phyloP scores from a whole-genome alignment of 306 rosid genomes.

The Morella rubra region DNA sequence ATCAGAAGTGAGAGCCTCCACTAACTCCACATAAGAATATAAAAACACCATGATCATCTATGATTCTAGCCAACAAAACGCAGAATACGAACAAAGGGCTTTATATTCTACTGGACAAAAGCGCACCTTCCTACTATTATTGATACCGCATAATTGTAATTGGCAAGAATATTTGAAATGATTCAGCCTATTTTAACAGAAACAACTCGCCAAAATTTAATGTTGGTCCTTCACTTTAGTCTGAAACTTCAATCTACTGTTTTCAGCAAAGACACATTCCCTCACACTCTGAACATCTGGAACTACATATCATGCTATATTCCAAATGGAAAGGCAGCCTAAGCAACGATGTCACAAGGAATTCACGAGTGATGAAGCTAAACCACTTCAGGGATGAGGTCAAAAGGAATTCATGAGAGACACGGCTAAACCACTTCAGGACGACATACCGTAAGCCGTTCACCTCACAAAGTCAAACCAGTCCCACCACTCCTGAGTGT shows the following conservation, averaged over 20 bases:
- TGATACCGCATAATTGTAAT: not conserved
- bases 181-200: conserved; percentile 3
- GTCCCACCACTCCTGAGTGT: conserved; percentile 47
- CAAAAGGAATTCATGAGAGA: conserved; percentile 26
- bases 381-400: conserved; percentile 28
- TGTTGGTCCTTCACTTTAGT: conserved; percentile 3
- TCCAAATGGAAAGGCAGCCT: conserved; percentile 39
- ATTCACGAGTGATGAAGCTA: conserved; percentile 29
- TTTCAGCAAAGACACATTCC: conserved; percentile 15
- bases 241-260: not conserved
- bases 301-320: conserved; percentile 30
- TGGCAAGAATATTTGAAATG: not conserved
- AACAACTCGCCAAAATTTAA: conserved; percentile 4
- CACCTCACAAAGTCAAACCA: conserved; percentile 49
- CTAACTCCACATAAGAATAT: not conserved
- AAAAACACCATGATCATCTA: not conserved
- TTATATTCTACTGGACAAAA: not conserved
- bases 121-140: not conserved
- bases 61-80: not conserved
- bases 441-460: conserved; percentile 47
- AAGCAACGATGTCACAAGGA: conserved; percentile 27
- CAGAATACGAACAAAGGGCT: not conserved
- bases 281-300: conserved; percentile 22
- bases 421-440: conserved; percentile 32
- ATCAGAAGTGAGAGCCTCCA: not conserved